Evolutionary conservation across 2,329 filamentous ascomycete genomes (phyloP).

Genomic region (Diplodia scrobiculata): DNA sequence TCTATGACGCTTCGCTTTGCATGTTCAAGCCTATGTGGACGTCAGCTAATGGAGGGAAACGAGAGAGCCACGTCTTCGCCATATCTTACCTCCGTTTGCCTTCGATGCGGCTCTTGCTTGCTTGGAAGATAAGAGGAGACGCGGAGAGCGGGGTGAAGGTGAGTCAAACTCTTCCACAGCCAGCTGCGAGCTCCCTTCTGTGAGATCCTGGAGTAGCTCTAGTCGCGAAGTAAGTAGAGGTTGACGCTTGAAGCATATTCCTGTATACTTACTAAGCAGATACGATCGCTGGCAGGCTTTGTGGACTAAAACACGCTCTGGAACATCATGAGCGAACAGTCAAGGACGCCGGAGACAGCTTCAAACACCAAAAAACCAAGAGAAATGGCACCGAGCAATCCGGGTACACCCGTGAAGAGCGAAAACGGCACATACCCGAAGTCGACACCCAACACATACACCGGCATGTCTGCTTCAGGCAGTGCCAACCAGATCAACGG

Average conservation of each 20-base stretch:
- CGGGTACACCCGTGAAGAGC: too few relatives aligned
- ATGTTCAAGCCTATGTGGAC: neutral
- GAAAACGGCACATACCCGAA: too few relatives aligned
- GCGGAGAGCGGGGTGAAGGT: neutral
- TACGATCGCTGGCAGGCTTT: neutral
- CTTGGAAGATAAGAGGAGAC: neutral
- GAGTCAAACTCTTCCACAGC: neutral
- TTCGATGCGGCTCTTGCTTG: neutral
- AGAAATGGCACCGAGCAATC: neutral
- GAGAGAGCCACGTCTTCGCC: neutral
- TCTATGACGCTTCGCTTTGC: neutral
- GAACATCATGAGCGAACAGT: neutral
- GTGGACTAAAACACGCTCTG: too few relatives aligned
- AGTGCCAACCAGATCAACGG: neutral
- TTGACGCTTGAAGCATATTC: neutral
- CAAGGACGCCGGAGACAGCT: neutral
- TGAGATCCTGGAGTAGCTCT: too few relatives aligned
- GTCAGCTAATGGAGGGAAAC: neutral
- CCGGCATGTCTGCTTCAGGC: too few relatives aligned
- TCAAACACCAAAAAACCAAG: neutral
- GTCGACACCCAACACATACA: too few relatives aligned
- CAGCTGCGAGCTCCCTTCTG: too few relatives aligned
- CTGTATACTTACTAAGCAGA: neutral
- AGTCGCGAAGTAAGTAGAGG: neutral
- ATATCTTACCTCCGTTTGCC: neutral